Base-by-base conservation (phyloP, 805 yeast genomes). In the Candida rishiriensis region DNA sequence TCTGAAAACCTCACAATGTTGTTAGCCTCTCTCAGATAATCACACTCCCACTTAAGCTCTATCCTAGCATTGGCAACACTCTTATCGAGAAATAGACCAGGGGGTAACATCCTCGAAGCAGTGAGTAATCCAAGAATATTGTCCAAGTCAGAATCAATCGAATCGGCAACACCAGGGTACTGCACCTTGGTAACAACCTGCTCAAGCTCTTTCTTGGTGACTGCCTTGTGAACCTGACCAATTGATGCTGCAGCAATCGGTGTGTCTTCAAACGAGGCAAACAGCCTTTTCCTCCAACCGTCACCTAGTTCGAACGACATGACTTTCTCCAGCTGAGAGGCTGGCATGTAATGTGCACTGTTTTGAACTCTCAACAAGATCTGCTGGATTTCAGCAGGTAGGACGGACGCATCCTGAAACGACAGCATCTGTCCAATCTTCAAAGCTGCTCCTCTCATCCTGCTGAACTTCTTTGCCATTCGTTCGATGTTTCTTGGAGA, bases 371-470 rank as follows among this genome's bases (percentile, higher is more conserved):
- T 71, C 40, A 87, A 68, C 53, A 93, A 68, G 36, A 91, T 80
- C 53, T 81, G 78, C 56, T 88, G 95, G 46, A 93, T 77, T 56
- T 90, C 97, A 35, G 75, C 73, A 1, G 99, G 98, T 35, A 91
- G 67, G 30, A 91, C 79, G 29, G 86, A 75, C 48, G 84, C 81
- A 62, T 91, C 98, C 65, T 93, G 99, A 64, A 93, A 91, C 2
- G 97, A 88, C 64, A 93, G 69, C 85, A 93, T 79, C 66, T 93
- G 99, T n/a, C 99, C 99, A 44, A 93, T 77, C 60, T 93, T 93
- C 59, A 93, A 72, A 3, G 99, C 99, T 2, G 98, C 99, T n/a
- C 99, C 99, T 59, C 99, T 77, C 99, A 93, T 93, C 59, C 87
- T 81, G 41, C 93, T 79, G 55, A 93, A 80, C 62, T 88, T 89